These are phyloP conservation scores for Cordia subcordata DNA, from an alignment of 257 asterid genomes.

Conservation along the genomic window DNA sequence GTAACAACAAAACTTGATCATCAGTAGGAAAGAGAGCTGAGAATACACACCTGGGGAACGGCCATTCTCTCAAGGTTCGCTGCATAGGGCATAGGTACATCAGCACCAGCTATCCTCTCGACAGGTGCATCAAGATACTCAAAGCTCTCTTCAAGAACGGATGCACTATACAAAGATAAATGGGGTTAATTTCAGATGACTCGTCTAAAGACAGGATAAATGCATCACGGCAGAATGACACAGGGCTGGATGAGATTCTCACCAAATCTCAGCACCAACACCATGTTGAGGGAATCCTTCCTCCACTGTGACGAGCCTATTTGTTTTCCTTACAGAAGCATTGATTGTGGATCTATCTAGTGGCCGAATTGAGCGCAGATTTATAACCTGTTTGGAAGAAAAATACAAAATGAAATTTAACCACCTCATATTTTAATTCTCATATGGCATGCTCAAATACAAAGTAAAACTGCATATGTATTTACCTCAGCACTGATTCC, in stretches of 20 bases:
- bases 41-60: constrained; percentile 48
- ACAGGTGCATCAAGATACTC: constrained; percentile 66
- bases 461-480: background rate
- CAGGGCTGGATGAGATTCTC: constrained; percentile 4
- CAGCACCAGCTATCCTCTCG: constrained; percentile 63
- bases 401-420: background rate
- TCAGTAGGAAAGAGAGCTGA: background rate
- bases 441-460: background rate
- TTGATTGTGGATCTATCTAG: constrained; percentile 74
- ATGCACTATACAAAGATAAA: constrained; percentile 27
- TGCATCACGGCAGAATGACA: background rate
- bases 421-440: background rate
- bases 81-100: constrained; percentile 73
- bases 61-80: constrained; percentile 67
- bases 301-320: constrained; percentile 75
- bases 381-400: constrained; percentile 43
- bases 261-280: constrained; percentile 92
- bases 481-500: constrained; percentile 77
- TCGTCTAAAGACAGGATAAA: background rate
- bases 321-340: constrained; percentile 77
- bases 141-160: constrained; percentile 58
- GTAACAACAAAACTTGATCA: background rate
- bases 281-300: constrained; percentile 91
- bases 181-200: background rate
- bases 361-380: constrained; percentile 81